phyloP scores from a whole-genome alignment of 139 green algal species.

The Astrephomene gubernaculifera region DNA sequence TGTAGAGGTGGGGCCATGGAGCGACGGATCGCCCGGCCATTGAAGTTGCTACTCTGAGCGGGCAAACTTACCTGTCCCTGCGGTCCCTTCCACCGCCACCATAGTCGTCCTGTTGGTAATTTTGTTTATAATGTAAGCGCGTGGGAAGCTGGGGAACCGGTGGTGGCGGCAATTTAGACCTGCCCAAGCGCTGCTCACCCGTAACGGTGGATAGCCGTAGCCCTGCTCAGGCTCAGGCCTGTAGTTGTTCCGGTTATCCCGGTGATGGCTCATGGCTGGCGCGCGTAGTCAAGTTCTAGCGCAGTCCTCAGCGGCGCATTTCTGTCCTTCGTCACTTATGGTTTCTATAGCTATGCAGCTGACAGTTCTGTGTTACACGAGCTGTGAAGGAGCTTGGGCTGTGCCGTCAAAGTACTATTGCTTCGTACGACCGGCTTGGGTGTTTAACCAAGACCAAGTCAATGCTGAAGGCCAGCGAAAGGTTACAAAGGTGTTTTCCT shows the following conservation, averaged over 20 bases:
- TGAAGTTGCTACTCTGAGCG: too few relatives aligned
- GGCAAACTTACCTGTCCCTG: slow-evolving; percentile 2
- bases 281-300: slow-evolving; percentile 20
- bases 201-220: slow-evolving; percentile 33
- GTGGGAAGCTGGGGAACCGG: not conserved
- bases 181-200: not conserved
- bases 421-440: too few relatives aligned
- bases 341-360: not conserved
- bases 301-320: slow-evolving; percentile 13
- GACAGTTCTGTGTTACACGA: too few relatives aligned
- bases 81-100: not conserved
- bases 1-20: not conserved
- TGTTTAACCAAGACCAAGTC: too few relatives aligned
- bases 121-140: too few relatives aligned
- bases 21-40: not conserved
- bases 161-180: not conserved
- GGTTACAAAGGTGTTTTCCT: too few relatives aligned
- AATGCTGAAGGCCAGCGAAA: too few relatives aligned
- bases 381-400: too few relatives aligned
- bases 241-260: slow-evolving; percentile 42
- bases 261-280: slow-evolving; percentile 23
- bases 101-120: slow-evolving; percentile 24
- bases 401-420: too few relatives aligned
- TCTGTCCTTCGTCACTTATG: not conserved
- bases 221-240: slow-evolving; percentile 44